These are phyloP conservation scores for Phytophthora syringae DNA, from an alignment of 352 stramenopile species.

Conservation along the genomic window DNA sequence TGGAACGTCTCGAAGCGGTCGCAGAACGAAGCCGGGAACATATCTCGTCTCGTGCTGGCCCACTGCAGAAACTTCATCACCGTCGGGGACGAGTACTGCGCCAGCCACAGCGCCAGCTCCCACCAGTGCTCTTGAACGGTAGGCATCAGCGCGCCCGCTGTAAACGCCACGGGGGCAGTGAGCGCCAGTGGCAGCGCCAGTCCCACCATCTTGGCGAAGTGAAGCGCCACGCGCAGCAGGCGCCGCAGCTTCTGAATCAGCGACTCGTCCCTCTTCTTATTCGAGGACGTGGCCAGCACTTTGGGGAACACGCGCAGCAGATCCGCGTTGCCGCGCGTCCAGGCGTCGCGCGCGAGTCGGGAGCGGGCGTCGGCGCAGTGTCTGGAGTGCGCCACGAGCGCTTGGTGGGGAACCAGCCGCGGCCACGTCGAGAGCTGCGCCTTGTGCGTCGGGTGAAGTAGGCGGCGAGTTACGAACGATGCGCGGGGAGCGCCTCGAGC, in stretches of 20 bases:
- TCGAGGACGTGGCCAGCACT: slow-evolving; percentile 33
- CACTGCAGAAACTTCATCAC: slow-evolving; percentile 97
- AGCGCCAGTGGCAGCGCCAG: slow-evolving; percentile 55
- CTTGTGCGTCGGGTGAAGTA: slow-evolving; percentile 4
- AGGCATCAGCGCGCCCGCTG: slow-evolving; percentile 25
- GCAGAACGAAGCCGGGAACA: slow-evolving; percentile 93
- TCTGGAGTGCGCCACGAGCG: slow-evolving; percentile 23
- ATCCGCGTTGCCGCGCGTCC: slow-evolving; percentile 24
- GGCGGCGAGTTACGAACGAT: background rate
- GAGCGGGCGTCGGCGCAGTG: background rate
- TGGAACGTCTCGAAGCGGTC: slow-evolving; percentile 93
- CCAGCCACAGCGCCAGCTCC: slow-evolving; percentile 64
- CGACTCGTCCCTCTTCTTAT: slow-evolving; percentile 20
- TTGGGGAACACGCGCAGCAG: slow-evolving; percentile 31
- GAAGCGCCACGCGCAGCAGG: slow-evolving; percentile 53
- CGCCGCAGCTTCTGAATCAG: slow-evolving; percentile 45
- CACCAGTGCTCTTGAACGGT: slow-evolving; percentile 66
- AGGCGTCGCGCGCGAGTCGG: slow-evolving; percentile 25
- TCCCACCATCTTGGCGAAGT: slow-evolving; percentile 66
- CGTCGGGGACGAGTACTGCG: slow-evolving; percentile 81
- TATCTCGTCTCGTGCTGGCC: slow-evolving; percentile 93
- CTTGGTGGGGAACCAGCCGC: slow-evolving; percentile 28
- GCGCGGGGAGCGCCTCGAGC: slow-evolving; percentile 11
- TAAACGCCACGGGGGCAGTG: slow-evolving; percentile 49
- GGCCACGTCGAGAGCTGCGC: slow-evolving; percentile 23